A percentile compares a stretch with the other conserved stretches of the same genome.
Conservation (phyloP, 2,329 filamentous ascomycete species). For the Sordariomycetes sp. region DNA sequence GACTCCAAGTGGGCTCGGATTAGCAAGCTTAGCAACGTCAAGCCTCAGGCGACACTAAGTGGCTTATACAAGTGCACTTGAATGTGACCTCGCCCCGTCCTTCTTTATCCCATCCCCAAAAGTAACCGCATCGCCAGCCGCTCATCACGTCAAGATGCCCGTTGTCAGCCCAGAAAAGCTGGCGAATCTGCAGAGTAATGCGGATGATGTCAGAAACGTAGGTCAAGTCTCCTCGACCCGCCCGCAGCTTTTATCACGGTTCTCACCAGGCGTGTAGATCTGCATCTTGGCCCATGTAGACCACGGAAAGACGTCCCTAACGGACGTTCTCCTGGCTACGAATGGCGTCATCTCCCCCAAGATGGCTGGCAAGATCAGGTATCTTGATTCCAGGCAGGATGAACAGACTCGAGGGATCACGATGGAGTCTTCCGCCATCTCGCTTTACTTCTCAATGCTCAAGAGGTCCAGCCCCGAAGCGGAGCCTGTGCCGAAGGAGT, state of each 20-base stretch:
- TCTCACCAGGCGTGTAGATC: constrained; percentile 39
- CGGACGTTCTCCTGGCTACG: constrained; percentile 89
- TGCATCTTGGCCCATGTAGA: constrained; percentile 95
- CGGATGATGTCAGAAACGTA: constrained; percentile 86
- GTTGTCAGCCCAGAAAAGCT: constrained; percentile 85
- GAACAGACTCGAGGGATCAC: constrained; percentile 94
- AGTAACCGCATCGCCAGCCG: not conserved
- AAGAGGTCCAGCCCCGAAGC: constrained; percentile 58
- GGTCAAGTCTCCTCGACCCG: constrained; percentile 12
- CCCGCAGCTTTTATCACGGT: constrained; percentile 5
- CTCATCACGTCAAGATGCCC: constrained; percentile 51
- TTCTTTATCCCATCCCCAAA: constrained; percentile 5
- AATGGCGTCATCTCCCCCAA: constrained; percentile 99
- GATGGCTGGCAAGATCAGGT: constrained; percentile 92
- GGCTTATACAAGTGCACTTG: constrained; percentile 5
- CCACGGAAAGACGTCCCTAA: constrained; percentile 95
- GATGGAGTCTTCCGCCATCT: constrained; percentile 99
- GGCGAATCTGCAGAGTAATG: constrained; percentile 74
- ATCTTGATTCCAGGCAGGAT: constrained; percentile 90
- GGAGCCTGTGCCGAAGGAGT: constrained; percentile 65
- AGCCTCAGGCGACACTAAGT: not conserved
- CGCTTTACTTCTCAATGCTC: constrained; percentile 86
- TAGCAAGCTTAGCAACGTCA: not conserved
- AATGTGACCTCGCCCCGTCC: constrained; percentile 6
- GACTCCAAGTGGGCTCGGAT: not conserved